Conservation (phyloP, 352 stramenopile species). For the Phytophthora multivora region DNA sequence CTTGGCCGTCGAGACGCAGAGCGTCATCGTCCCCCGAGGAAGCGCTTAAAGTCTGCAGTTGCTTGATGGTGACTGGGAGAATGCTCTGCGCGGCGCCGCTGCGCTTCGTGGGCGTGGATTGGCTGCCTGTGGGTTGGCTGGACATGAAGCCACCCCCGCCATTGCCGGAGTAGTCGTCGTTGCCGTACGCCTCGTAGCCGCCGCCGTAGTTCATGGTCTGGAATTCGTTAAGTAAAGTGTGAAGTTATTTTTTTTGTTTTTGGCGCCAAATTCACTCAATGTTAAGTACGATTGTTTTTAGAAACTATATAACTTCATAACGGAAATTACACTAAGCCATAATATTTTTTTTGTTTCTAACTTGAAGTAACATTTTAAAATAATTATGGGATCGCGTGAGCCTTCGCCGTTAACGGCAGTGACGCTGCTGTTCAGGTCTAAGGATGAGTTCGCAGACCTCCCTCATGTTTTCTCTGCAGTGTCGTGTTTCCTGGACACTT, state of each 20-base stretch:
- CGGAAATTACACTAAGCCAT: too few relatives aligned
- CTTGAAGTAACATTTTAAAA: too few relatives aligned
- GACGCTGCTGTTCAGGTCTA: not conserved
- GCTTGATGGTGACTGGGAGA: constrained; percentile 92
- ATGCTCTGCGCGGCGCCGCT: constrained; percentile 79
- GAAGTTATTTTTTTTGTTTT: too few relatives aligned
- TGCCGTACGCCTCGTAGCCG: constrained; percentile 78
- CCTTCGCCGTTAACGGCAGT: not conserved
- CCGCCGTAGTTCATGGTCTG: constrained; percentile 63
- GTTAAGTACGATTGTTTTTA: not conserved
- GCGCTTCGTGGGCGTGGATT: constrained; percentile 60
- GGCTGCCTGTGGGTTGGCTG: constrained; percentile 53
- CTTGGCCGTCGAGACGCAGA: constrained; percentile 88
- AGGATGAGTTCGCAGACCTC: not conserved
- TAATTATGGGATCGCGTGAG: too few relatives aligned
- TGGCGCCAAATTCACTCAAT: constrained; percentile 17
- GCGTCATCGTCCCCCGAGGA: constrained; percentile 60
- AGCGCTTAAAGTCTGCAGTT: constrained; percentile 59
- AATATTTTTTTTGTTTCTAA: too few relatives aligned
- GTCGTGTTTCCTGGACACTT: constrained; percentile 6
- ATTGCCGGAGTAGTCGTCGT: constrained; percentile 53
- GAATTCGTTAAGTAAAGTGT: not conserved
- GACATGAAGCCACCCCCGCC: constrained; percentile 77
- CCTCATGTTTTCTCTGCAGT: not conserved
- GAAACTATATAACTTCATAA: too few relatives aligned